phyloP scores from a whole-genome alignment of 768 basidiomycete species.

The Suillus occidentalis region DNA sequence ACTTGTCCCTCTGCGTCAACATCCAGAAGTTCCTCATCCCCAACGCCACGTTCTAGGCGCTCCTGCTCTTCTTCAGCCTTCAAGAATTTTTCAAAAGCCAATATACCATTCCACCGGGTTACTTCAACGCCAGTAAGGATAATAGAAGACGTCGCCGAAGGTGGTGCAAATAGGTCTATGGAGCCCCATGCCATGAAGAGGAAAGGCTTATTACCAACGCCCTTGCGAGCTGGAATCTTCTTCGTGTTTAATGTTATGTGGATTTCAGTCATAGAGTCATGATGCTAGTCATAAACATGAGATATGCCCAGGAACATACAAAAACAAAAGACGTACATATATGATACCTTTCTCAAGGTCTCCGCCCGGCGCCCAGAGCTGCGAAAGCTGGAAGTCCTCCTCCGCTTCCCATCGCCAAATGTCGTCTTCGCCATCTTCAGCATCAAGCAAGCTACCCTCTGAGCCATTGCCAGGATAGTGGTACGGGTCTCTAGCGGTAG shows the following conservation, averaged over 20 bases:
- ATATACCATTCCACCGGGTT: slow-evolving; percentile 31
- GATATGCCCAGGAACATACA: background rate
- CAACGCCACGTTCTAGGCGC: slow-evolving; percentile 16
- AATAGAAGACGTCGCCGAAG: slow-evolving; percentile 12
- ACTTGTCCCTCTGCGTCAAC: slow-evolving; percentile 25
- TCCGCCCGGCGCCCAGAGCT: slow-evolving; percentile 53
- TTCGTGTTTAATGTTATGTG: slow-evolving; percentile 64
- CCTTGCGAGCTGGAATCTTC: slow-evolving; percentile 52
- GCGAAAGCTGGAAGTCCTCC: slow-evolving; percentile 59
- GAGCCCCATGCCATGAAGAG: slow-evolving; percentile 56
- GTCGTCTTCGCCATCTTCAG: slow-evolving; percentile 37
- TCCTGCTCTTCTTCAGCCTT: slow-evolving; percentile 30
- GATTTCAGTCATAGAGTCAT: slow-evolving; percentile 49
- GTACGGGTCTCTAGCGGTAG: slow-evolving; percentile 53
- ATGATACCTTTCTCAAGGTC: slow-evolving; percentile 50
- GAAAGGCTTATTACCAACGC: slow-evolving; percentile 59
- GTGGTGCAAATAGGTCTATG: slow-evolving; percentile 26
- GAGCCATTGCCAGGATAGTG: slow-evolving; percentile 41
- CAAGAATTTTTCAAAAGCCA: slow-evolving; percentile 27
- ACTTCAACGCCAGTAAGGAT: slow-evolving; percentile 23
- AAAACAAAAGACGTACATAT: slow-evolving; percentile 49
- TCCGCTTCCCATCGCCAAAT: slow-evolving; percentile 72
- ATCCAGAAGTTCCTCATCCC: slow-evolving; percentile 21
- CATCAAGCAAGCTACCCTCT: slow-evolving; percentile 31
- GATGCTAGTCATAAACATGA: slow-evolving; percentile 41